These are phyloP conservation scores for Lithospermum erythrorhizon DNA, from an alignment of 257 asterid species.

Conservation along the genomic window DNA sequence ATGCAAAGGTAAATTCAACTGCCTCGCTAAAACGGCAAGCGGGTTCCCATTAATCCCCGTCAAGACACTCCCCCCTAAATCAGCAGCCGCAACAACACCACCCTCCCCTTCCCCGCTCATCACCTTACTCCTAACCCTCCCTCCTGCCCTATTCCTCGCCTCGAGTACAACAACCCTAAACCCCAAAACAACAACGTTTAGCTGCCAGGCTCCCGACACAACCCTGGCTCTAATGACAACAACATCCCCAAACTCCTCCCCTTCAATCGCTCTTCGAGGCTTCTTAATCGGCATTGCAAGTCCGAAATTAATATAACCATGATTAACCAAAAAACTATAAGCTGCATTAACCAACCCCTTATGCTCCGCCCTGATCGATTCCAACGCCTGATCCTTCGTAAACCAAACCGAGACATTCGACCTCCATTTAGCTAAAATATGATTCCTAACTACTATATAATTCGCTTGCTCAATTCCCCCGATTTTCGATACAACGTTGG, in stretches of 20 bases:
- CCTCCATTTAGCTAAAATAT: conserved; percentile 85
- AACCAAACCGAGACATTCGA: conserved; percentile 75
- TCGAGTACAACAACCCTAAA: conserved; percentile 79
- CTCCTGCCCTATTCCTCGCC: conserved; percentile 81
- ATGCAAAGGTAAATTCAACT: conserved; percentile 73
- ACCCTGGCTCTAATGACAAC: conserved; percentile 83
- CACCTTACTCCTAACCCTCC: conserved; percentile 72
- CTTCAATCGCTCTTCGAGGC: conserved; percentile 32
- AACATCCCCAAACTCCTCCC: conserved; percentile 40
- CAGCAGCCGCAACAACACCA: conserved; percentile 72
- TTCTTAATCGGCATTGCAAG: conserved; percentile 69
- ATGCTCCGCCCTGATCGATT: conserved; percentile 89
- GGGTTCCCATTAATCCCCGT: conserved; percentile 97
- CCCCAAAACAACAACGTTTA: conserved; percentile 76
- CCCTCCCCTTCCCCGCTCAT: conserved; percentile 53
- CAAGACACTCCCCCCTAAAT: conserved; percentile 92
- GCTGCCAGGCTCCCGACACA: conserved; percentile 87
- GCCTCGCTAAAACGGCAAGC: conserved; percentile 86
- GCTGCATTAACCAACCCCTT: conserved; percentile 74
- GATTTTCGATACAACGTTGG: conserved; percentile 72
- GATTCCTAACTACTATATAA: conserved; percentile 87
- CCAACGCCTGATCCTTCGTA: conserved; percentile 84
- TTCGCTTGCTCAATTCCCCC: conserved; percentile 85
- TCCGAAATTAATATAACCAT: conserved; percentile 88
- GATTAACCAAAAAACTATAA: conserved; percentile 58